These are phyloP conservation scores for Tetramitus jugosus DNA, from an alignment of 208 protist species.

Conservation along the genomic window DNA sequence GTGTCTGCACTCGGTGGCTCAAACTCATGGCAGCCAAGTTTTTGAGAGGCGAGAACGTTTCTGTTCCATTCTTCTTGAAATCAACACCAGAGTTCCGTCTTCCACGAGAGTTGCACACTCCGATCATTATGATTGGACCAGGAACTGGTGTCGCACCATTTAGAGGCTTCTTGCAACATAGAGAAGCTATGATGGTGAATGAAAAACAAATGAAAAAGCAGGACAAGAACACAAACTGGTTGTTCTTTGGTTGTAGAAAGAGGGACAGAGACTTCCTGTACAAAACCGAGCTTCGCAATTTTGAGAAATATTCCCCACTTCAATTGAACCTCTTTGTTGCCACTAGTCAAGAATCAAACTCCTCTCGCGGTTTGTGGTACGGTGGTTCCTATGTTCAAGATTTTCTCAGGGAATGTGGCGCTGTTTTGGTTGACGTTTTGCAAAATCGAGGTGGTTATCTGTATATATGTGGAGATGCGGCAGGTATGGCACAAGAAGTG, in stretches of 20 bases:
- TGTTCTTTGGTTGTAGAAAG: constrained; percentile 25
- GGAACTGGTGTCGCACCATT: constrained; percentile 76
- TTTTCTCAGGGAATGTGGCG: constrained; percentile 49
- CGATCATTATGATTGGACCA: constrained; percentile 77
- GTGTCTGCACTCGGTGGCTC: neutral
- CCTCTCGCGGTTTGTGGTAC: constrained; percentile 47
- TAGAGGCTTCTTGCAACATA: constrained; percentile 60
- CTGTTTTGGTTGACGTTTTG: constrained; percentile 52
- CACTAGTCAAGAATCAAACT: neutral
- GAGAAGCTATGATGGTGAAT: constrained; percentile 49
- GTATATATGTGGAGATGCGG: constrained; percentile 78
- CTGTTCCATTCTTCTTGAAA: neutral
- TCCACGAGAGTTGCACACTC: constrained; percentile 54
- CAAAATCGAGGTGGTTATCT: constrained; percentile 52
- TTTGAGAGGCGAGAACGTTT: neutral
- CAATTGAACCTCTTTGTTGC: constrained; percentile 25
- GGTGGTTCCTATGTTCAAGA: constrained; percentile 74
- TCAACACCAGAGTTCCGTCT: constrained; percentile 54
- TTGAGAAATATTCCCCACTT: constrained; percentile 55
- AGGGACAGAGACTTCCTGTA: constrained; percentile 68
- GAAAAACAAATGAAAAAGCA: too few relatives aligned
- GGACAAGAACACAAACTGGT: neutral
- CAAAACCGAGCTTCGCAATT: constrained; percentile 55
- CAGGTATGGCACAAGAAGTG: constrained; percentile 76
- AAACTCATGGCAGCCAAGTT: neutral